These are phyloP conservation scores for Aspergillus calidoustus DNA, from an alignment of 2,329 filamentous ascomycete genomes.

Conservation along the genomic window DNA sequence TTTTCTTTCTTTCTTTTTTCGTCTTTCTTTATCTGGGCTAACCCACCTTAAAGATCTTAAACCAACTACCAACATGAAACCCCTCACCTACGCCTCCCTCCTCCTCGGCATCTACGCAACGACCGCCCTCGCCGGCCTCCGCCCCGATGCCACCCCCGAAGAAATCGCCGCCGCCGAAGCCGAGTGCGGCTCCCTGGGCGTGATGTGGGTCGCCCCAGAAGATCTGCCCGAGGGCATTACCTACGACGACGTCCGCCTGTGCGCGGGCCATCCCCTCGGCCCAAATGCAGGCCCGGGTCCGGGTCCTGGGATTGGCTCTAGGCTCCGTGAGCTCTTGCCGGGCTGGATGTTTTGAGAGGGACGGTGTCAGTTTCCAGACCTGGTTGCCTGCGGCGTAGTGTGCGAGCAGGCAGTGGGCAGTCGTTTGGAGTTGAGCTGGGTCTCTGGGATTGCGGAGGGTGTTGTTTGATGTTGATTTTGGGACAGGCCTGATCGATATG, in stretches of 20 bases:
- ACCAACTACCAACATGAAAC: slow-evolving; percentile 22
- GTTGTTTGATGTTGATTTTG: too few relatives aligned
- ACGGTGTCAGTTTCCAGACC: too few relatives aligned
- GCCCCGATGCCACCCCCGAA: slow-evolving; percentile 24
- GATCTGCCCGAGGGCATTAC: slow-evolving; percentile 23
- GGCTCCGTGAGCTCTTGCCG: slow-evolving; percentile 21
- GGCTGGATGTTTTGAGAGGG: slow-evolving; percentile 25
- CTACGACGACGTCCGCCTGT: slow-evolving; percentile 24
- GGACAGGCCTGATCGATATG: too few relatives aligned
- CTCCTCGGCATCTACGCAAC: slow-evolving; percentile 28
- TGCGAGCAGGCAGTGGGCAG: too few relatives aligned
- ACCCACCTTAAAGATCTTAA: slow-evolving; percentile 18
- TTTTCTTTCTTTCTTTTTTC: background rate
- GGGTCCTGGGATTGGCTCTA: slow-evolving; percentile 28
- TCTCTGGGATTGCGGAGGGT: too few relatives aligned
- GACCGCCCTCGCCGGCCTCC: slow-evolving; percentile 25
- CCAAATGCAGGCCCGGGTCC: slow-evolving; percentile 26
- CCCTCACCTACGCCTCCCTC: slow-evolving; percentile 26
- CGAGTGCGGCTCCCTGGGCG: slow-evolving; percentile 24
- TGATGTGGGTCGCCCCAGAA: slow-evolving; percentile 25
- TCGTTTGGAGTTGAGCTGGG: too few relatives aligned
- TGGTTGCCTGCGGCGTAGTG: too few relatives aligned
- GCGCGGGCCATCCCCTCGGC: slow-evolving; percentile 27
- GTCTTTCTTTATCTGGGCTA: slow-evolving; percentile 13
- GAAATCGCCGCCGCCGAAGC: slow-evolving; percentile 24